Evolutionary conservation across 495 filamentous ascomycete species (phyloP), one percentile per base, ranked within the genome.

Genomic region (Penicillium egyptiacum): DNA sequence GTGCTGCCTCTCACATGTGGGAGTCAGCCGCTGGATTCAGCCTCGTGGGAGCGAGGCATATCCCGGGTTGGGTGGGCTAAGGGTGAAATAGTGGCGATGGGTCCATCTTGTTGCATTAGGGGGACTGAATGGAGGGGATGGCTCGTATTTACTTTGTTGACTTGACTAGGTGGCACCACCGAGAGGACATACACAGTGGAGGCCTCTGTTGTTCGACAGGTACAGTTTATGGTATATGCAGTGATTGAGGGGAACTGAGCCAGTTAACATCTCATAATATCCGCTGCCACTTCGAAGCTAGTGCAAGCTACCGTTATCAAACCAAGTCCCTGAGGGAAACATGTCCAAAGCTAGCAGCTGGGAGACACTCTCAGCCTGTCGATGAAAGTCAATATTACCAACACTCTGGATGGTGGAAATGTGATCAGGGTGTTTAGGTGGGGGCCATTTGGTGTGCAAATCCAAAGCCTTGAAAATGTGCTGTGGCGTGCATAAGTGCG

Each of bases 401-500:
- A 19, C 16, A 58, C 26, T 30, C 47, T 61, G 50, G 59, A 47
- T 33, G 23, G 48, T 56, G 62, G 52, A 51, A 47, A 60, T 53
- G 30, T 42, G 50, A 53, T 28, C 41, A 48, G 20, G 19, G 4
- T 44, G 19, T 47, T 17, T 30, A 42, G 20, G 42, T 49, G 30
- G 55, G 58, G 52, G 50, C 52, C 16, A 35, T 43, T 39, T 35
- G n/a, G 22, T n/a, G 12, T 23, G 4, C 19, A 22, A 23, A 23
- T 54, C 39, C 39, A 51, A 45, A 19, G 26, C 20, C 6, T 39
- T 39, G 37, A 19, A 37, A 30, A 10, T 28, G 57, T 65, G 65
- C 60, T 43, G 56, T 64, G 53, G 54, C 56, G 26, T 69, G 69
- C 69, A 68, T 62, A 55, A 61, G 53, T 43, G 16, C 41, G 8